A percentile compares a stretch with the other conserved stretches of the same genome.
Evolutionary conservation across 1,284 basidiomycete species (phyloP).

Genomic region (Afroboletus lepidellus): DNA sequence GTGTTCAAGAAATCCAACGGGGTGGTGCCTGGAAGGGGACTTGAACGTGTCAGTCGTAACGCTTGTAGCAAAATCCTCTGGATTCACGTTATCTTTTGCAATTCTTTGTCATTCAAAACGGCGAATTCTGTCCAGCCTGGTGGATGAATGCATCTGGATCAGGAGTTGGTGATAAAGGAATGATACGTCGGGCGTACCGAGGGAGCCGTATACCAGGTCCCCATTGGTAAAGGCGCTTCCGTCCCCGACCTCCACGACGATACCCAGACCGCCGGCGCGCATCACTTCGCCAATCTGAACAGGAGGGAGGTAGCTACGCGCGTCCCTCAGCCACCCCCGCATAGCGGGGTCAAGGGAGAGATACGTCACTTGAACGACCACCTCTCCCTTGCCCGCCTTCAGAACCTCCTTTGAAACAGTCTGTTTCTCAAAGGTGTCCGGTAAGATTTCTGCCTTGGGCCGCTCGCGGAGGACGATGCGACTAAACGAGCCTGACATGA

Average conservation of each 20-base stretch:
- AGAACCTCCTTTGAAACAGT: slow-evolving; percentile 50
- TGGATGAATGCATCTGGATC: not conserved
- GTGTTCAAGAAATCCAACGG: slow-evolving; percentile 77
- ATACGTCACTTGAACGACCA: slow-evolving; percentile 73
- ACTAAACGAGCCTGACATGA: slow-evolving; percentile 47
- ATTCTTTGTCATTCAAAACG: slow-evolving; percentile 53
- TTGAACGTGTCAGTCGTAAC: slow-evolving; percentile 26
- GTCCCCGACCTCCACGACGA: slow-evolving; percentile 60
- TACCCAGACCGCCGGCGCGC: slow-evolving; percentile 72
- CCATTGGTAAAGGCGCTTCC: slow-evolving; percentile 58
- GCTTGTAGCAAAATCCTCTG: not conserved
- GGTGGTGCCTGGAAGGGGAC: slow-evolving; percentile 53
- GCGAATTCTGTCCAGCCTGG: slow-evolving; percentile 80
- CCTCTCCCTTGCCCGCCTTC: slow-evolving; percentile 55
- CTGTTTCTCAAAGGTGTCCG: slow-evolving; percentile 71
- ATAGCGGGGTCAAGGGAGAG: slow-evolving; percentile 83
- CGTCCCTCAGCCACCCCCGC: slow-evolving; percentile 78
- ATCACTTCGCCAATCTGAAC: slow-evolving; percentile 84
- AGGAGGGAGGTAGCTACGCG: slow-evolving; percentile 64
- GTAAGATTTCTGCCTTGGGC: slow-evolving; percentile 62
- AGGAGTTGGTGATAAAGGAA: not conserved
- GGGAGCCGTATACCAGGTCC: slow-evolving; percentile 58
- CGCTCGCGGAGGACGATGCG: slow-evolving; percentile 74
- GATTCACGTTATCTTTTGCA: slow-evolving; percentile 46
- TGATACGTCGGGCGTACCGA: slow-evolving; percentile 45